These are phyloP conservation scores for Pichia sp. DNA, from an alignment of 1,139 yeast species.

Conservation along the genomic window DNA sequence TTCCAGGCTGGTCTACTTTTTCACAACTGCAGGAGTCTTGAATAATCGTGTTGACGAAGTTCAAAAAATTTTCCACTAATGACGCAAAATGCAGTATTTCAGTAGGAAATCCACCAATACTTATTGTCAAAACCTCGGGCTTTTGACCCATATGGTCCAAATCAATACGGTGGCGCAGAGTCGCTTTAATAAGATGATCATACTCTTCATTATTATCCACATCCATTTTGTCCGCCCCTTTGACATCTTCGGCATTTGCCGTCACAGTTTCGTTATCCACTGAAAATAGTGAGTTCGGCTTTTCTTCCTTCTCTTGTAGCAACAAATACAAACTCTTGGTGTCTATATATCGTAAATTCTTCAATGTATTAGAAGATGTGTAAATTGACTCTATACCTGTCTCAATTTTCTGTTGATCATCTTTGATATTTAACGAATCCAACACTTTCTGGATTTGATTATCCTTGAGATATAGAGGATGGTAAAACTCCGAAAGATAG, in stretches of 20 bases:
- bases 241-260: background rate
- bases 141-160: no score
- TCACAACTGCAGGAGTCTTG: no score
- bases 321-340: constrained; percentile 5
- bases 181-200: no score
- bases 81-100: constrained; percentile 2
- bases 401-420: background rate
- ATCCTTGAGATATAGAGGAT: background rate
- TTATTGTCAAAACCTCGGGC: no score
- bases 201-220: background rate
- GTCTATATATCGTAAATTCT: constrained; percentile 4
- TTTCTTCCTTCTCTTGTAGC: background rate
- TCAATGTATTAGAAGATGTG: constrained; percentile 1
- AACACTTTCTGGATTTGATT: background rate
- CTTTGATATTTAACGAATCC: background rate
- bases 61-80: constrained; percentile 9
- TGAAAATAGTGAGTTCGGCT: background rate
- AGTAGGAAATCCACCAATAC: no score
- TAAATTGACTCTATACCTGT: constrained; percentile 2
- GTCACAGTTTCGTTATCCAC: background rate
- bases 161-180: no score
- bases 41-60: background rate
- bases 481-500: constrained; percentile 2
- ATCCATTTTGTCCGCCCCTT: background rate
- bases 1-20: no score